phyloP scores from a whole-genome alignment of 192 early-diverging fungal genomes.

The Podila epigama region DNA sequence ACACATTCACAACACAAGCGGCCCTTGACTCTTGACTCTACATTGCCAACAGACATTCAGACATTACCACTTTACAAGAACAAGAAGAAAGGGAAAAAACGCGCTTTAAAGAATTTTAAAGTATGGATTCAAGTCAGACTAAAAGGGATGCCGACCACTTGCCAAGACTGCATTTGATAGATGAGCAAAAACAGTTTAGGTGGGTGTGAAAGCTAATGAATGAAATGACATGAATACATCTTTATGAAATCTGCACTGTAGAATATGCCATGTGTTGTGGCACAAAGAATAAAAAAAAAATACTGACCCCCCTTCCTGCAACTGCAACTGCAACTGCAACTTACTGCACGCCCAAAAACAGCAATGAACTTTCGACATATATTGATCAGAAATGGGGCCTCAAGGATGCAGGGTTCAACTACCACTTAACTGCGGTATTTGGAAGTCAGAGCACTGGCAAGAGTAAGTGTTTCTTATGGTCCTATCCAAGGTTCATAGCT shows the following conservation, averaged over 20 bases:
- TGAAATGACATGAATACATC: no score
- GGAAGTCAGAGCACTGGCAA: constrained; percentile 99
- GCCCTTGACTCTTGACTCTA: no score
- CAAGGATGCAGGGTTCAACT: constrained; percentile 90
- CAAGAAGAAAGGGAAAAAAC: no score
- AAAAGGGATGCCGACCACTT: background rate
- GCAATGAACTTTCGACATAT: constrained; percentile 71
- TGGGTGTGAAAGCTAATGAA: background rate
- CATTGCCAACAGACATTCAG: no score
- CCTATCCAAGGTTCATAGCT: background rate
- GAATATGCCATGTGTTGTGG: no score
- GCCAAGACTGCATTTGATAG: constrained; percentile 36
- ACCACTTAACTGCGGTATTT: constrained; percentile 96
- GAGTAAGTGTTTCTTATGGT: constrained; percentile 58
- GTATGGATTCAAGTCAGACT: no score
- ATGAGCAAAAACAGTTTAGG: constrained; percentile 41
- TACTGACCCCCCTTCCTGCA: background rate
- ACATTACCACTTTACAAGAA: no score
- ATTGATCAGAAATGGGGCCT: constrained; percentile 89
- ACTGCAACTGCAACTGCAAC: no score
- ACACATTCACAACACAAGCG: no score
- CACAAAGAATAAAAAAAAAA: no score
- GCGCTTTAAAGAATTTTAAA: no score
- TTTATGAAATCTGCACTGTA: no score
- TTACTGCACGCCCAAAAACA: constrained; percentile 17